A percentile compares a stretch with the other conserved stretches of the same genome.
Conservation (phyloP, 2,329 filamentous ascomycete genomes). For the Colletotrichum sp. region DNA sequence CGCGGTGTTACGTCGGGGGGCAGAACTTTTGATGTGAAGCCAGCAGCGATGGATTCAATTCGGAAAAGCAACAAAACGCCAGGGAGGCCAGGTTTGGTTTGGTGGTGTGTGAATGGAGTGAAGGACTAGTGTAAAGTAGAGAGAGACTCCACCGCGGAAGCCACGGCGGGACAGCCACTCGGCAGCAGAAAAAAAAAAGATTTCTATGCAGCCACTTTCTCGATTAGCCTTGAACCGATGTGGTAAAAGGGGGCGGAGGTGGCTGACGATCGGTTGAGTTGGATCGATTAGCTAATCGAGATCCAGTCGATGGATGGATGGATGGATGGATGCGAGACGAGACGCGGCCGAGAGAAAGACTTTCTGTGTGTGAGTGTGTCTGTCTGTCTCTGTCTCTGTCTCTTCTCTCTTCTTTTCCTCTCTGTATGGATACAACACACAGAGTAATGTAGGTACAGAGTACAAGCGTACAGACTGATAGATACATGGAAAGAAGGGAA, state of each 20-base stretch:
- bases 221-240: not conserved
- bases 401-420: not conserved
- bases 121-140: not conserved
- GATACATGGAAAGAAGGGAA: not conserved
- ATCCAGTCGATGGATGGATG: not conserved
- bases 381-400: not conserved
- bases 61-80: not conserved
- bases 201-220: not conserved
- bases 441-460: not conserved
- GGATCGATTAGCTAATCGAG: not conserved
- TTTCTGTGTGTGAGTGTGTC: not conserved
- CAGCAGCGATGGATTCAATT: not conserved
- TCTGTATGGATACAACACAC: too few species aligned
- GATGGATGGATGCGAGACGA: not conserved
- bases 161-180: not conserved
- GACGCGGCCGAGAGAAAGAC: not conserved
- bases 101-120: not conserved
- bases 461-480: not conserved
- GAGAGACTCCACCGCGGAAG: not conserved
- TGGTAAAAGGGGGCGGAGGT: not conserved
- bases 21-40: not conserved
- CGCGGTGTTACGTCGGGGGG: not conserved
- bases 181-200: not conserved
- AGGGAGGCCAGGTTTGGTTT: not conserved
- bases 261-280: not conserved